Percentiles rank a stretch among this genome's conserved stretches.
Conservation (phyloP, 1,284 basidiomycete species). For the Acaromyces ingoldii region DNA sequence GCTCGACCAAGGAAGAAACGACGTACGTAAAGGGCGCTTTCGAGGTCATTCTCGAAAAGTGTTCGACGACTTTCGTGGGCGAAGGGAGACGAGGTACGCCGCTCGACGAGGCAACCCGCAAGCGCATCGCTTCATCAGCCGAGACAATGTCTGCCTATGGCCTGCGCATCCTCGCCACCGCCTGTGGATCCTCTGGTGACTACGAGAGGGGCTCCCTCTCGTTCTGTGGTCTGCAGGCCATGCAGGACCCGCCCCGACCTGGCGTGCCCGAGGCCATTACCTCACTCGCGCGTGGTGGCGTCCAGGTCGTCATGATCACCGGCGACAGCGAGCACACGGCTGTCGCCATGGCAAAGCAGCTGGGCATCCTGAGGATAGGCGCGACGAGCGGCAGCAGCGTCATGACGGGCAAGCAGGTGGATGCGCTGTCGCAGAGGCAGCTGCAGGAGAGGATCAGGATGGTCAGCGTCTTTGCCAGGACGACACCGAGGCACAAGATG, state of each 20-base stretch:
- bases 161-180: slow-evolving; percentile 82
- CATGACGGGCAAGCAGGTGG: slow-evolving; percentile 81
- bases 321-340: slow-evolving; percentile 91
- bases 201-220: slow-evolving; percentile 60
- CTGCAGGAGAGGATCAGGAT: slow-evolving; percentile 73
- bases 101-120: slow-evolving; percentile 66
- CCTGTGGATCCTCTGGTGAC: slow-evolving; percentile 43
- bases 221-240: slow-evolving; percentile 88
- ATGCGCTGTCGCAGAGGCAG: slow-evolving; percentile 66
- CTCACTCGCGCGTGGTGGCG: slow-evolving; percentile 73
- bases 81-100: slow-evolving; percentile 67
- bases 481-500: slow-evolving; percentile 96
- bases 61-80: slow-evolving; percentile 75
- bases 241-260: slow-evolving; percentile 88
- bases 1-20: slow-evolving; percentile 59
- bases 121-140: slow-evolving; percentile 66
- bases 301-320: slow-evolving; percentile 97
- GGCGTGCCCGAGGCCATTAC: slow-evolving; percentile 85
- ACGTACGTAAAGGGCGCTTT: slow-evolving; percentile 90
- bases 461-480: slow-evolving; percentile 85
- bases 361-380: slow-evolving; percentile 64
- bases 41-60: slow-evolving; percentile 76
- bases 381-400: slow-evolving; percentile 43
- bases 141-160: slow-evolving; percentile 69
- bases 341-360: slow-evolving; percentile 74